Evolutionary conservation across 2,329 filamentous ascomycete species (phyloP).

Genomic region (Aureobasidium sp.): DNA sequence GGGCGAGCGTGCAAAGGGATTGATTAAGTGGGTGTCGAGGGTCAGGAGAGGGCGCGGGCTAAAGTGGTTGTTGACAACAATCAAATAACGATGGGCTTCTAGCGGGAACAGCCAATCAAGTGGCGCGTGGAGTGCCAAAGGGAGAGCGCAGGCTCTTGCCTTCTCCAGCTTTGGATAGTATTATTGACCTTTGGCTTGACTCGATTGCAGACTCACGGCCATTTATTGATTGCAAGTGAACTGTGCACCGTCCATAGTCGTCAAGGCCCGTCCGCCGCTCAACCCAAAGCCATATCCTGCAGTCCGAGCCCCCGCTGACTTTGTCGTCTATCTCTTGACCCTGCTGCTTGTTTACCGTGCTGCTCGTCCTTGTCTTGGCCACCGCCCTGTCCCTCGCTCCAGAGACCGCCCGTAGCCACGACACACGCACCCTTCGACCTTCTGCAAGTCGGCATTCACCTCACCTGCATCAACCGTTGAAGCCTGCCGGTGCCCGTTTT

Average conservation of each 20-base stretch:
- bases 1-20: not conserved
- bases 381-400: not conserved
- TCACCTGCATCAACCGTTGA: conserved; percentile 7
- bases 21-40: not conserved
- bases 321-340: not conserved
- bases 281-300: not conserved
- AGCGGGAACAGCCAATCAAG: not conserved
- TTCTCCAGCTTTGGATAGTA: conserved; percentile 1
- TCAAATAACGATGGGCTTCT: conserved; percentile 6
- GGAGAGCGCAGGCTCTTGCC: not conserved
- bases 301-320: not conserved
- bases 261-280: not conserved
- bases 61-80: conserved; percentile 3
- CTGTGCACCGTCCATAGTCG: not conserved
- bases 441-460: conserved; percentile 6
- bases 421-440: not conserved
- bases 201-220: not conserved
- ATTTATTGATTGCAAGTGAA: not conserved
- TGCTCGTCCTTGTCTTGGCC: conserved; percentile 8
- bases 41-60: conserved; percentile 6
- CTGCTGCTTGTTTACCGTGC: conserved; percentile 4
- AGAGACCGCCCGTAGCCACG: not conserved
- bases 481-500: conserved; percentile 11
- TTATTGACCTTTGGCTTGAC: not conserved
- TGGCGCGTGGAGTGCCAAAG: not conserved